phyloP scores from a whole-genome alignment of 1,284 basidiomycete genomes.

The Cyathus olla region DNA sequence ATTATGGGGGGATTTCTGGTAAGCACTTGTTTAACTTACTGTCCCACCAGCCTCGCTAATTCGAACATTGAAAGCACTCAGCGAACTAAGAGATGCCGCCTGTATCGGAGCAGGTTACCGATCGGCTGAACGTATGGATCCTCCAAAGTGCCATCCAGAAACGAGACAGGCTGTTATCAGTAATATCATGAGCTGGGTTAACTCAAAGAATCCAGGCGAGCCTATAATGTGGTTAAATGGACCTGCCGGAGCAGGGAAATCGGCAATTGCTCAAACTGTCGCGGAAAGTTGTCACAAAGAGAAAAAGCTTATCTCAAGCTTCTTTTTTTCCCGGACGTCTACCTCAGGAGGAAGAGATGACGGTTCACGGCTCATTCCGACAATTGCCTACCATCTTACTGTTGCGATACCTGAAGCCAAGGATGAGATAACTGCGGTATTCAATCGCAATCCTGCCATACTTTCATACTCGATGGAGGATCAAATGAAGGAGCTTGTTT shows the following conservation, averaged over 20 bases:
- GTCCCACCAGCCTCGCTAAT: no score
- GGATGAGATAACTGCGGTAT: background rate
- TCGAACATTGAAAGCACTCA: no score
- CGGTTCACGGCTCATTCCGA: background rate
- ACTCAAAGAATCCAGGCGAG: background rate
- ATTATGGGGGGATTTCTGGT: no score
- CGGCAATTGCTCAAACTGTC: conserved; percentile 1
- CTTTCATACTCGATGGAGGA: background rate
- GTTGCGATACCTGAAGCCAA: background rate
- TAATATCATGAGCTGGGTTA: background rate
- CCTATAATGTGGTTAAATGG: conserved; percentile 2
- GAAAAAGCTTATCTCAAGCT: background rate
- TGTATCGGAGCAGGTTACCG: background rate
- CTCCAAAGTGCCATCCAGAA: conserved; percentile 3
- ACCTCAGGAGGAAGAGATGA: background rate
- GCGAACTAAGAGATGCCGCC: background rate
- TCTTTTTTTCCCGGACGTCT: conserved; percentile 1
- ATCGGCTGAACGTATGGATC: conserved; percentile 1
- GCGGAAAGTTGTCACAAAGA: background rate
- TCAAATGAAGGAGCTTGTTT: background rate
- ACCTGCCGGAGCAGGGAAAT: conserved; percentile 1
- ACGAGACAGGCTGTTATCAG: background rate
- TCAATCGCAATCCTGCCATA: background rate
- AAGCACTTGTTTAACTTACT: no score
- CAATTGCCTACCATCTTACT: background rate